These are phyloP conservation scores for Diaporthe sp. DNA, from an alignment of 2,329 filamentous ascomycete species.

Conservation along the genomic window DNA sequence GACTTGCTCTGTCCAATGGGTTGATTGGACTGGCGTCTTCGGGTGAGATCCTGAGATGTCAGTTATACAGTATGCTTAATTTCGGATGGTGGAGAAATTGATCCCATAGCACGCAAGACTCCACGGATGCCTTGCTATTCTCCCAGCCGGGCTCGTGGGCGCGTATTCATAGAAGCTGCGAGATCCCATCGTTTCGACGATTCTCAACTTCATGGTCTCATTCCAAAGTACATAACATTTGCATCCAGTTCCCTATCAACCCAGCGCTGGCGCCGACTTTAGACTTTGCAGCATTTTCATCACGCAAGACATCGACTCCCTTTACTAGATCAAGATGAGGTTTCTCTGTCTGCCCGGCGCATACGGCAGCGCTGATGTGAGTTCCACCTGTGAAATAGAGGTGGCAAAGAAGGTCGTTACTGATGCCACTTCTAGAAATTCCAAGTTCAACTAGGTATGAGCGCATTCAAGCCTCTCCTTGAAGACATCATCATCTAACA, in stretches of 20 bases:
- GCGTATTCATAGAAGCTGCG: slow-evolving; percentile 5
- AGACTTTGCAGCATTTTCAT: neutral
- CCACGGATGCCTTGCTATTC: neutral
- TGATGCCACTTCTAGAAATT: slow-evolving; percentile 36
- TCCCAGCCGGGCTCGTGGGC: neutral
- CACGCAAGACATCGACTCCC: too few species aligned
- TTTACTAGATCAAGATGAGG: slow-evolving; percentile 58
- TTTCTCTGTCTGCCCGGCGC: slow-evolving; percentile 71
- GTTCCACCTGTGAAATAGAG: slow-evolving; percentile 43
- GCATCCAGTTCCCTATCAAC: neutral
- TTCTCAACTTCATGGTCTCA: neutral
- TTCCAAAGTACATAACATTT: neutral
- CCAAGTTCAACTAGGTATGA: slow-evolving; percentile 43
- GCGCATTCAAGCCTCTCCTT: neutral
- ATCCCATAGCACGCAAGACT: neutral
- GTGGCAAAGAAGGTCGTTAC: slow-evolving; percentile 25
- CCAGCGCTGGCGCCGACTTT: neutral
- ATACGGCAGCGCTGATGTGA: slow-evolving; percentile 68
- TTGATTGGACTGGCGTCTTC: slow-evolving; percentile 14
- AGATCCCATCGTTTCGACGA: neutral
- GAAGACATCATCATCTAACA: neutral
- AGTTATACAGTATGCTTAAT: slow-evolving; percentile 18
- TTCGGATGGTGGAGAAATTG: neutral
- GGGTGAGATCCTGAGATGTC: slow-evolving; percentile 22
- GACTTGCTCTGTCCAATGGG: neutral